These are phyloP conservation scores for Alternaria arborescens DNA, from an alignment of 2,329 filamentous ascomycete species.

Conservation along the genomic window DNA sequence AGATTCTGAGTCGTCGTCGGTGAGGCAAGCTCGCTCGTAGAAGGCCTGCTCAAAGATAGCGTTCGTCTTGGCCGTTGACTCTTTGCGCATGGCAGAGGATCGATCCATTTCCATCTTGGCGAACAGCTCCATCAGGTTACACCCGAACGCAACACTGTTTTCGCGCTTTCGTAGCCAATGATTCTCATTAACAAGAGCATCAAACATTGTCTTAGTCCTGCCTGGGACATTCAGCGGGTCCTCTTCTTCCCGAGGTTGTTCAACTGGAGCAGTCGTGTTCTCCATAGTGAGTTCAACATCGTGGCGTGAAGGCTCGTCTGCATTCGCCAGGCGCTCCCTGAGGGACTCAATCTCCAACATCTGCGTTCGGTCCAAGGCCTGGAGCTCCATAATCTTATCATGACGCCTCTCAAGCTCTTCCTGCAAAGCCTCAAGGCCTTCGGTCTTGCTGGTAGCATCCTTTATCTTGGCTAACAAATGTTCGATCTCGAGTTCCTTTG, in stretches of 20 bases:
- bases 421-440: conserved; percentile 32
- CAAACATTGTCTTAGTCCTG: conserved; percentile 27
- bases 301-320: conserved; percentile 14
- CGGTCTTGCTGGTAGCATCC: conserved; percentile 38
- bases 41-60: not conserved
- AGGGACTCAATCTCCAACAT: conserved; percentile 30
- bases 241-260: conserved; percentile 22
- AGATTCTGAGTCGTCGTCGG: conserved; percentile 14
- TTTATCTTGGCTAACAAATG: conserved; percentile 74
- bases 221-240: conserved; percentile 20
- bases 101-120: conserved; percentile 14
- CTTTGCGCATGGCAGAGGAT: not conserved
- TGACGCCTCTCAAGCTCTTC: conserved; percentile 30
- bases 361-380: conserved; percentile 27
- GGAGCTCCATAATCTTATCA: conserved; percentile 31
- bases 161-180: conserved; percentile 42
- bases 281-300: conserved; percentile 7
- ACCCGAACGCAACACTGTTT: conserved; percentile 25
- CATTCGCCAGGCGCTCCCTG: conserved; percentile 20
- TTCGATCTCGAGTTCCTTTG: conserved; percentile 77
- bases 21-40: conserved; percentile 15
- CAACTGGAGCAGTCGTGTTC: conserved; percentile 13
- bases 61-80: conserved; percentile 6
- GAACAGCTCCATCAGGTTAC: conserved; percentile 24
- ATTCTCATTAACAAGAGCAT: conserved; percentile 41